Evolutionary conservation across 345 rosid species (phyloP), one percentile per base, ranked within the genome.

Genomic region (Nephelium lappaceum): DNA sequence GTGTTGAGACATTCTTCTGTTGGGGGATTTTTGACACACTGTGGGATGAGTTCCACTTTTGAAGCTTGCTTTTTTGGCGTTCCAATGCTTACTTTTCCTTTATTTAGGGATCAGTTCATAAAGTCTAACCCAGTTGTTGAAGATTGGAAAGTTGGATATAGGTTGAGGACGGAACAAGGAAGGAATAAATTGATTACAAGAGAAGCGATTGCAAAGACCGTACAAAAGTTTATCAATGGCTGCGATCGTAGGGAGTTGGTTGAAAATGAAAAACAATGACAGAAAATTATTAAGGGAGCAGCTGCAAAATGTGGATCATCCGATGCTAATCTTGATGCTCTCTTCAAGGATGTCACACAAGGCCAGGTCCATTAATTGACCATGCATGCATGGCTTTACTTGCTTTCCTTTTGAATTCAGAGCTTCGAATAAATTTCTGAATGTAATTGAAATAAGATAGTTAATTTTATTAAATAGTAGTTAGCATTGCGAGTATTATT

Each of bases 61-160:
- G n/a, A n/a, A n/a, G n/a, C n/a, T n/a, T n/a, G n/a, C n/a, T n/a
- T n/a, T n/a, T n/a, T n/a, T n/a, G n/a, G n/a, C n/a, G n/a, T n/a
- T n/a, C n/a, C n/a, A n/a, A n/a, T n/a, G n/a, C n/a, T n/a, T n/a
- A n/a, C n/a, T n/a, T n/a, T n/a, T n/a, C n/a, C n/a, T n/a, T n/a
- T n/a, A n/a, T n/a, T n/a, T n/a, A n/a, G n/a, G n/a, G n/a, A n/a
- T n/a, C n/a, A n/a, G n/a, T n/a, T n/a, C n/a, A n/a, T n/a, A n/a
- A n/a, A n/a, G 31, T 14, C 51, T 12, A 65, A 61, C 62, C 58
- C 39, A 38, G 31, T 77, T 23, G 73, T 81, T 1, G 83, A 81
- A 55, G 51, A 64, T 10, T 81, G 83, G 83, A 66, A 58, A 36
- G 66, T 81, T 19, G 83, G 83, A 16, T 76, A 77, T 69, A 24